Evolutionary conservation across 441 rosid species (phyloP), one percentile per base, ranked within the genome.

Genomic region (Syzygium malaccense): DNA sequence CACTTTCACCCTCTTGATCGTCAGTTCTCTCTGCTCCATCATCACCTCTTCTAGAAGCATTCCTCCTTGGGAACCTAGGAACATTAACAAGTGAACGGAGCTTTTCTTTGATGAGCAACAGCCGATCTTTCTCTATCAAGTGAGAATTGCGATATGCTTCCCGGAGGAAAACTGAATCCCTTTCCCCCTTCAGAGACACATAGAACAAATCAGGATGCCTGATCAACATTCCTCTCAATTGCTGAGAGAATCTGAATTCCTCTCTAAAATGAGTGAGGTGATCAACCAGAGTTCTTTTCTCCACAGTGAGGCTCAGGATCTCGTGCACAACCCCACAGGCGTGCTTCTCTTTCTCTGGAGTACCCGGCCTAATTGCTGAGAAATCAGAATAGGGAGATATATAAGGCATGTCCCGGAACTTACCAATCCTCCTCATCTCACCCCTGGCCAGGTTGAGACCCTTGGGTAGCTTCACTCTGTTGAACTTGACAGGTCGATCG

Each of bases 231-330:
- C 99, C 99, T 86, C 99, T 94, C 58, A 98, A 87, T 56, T 98
- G 99, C 91, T 98, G 99, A 86, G 99, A 97, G 92, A 98, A 96
- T 89, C 99, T 93, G 85, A 97, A 98, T 86, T 98, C 99, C 91
- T 97, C 98, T 10, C 99, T 93, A 88, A 97, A 98, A 93, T 97
- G 99, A 89, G 99, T 97, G 87, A 98, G 92, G 93, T 96, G 98
- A 94, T 98, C 99, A 48, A 97, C 99, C 87, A 98, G 93, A 84
- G 98, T 97, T 90, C 94, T 95, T 96, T 98, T 98, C 94, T 97
- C 99, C 48, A 96, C 92, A 30, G 96, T 94, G 83, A 97, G 95
- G 93, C 99, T 98, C 94, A 98, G 92, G 83, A 98, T 94, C 98
- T 98, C 99, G 45, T 97, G 99, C 80, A 97, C 92, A 66, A 98